Percentiles rank a stretch among this genome's conserved stretches.
These are phyloP conservation scores for Breviolum minutum DNA, from an alignment of 73 alveolate species.

Conservation along the genomic window DNA sequence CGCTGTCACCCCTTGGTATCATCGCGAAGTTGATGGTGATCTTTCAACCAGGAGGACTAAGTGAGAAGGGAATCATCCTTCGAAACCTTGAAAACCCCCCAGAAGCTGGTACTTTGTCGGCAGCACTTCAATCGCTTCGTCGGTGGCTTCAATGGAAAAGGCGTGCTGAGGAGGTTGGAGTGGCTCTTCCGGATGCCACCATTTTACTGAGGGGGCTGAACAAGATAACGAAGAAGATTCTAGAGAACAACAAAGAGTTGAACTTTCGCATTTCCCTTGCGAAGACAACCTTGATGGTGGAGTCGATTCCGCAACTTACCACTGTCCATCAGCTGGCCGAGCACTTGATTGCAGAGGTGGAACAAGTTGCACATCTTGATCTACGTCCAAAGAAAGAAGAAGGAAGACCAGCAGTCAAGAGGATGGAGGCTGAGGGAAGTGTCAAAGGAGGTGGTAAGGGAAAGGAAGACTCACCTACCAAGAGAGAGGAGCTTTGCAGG, in stretches of 20 bases:
- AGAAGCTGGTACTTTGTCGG: not conserved
- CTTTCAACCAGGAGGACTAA: not conserved
- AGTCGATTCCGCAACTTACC: not conserved
- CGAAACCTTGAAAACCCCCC: not conserved
- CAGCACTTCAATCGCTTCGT: not conserved
- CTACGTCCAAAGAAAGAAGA: not conserved
- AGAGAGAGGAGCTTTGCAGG: not conserved
- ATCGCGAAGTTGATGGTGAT: not conserved
- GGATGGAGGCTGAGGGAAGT: not conserved
- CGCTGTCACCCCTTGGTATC: not conserved
- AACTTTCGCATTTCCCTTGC: not conserved
- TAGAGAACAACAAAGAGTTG: not conserved
- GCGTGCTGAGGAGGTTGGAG: not conserved
- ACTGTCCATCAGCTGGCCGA: not conserved
- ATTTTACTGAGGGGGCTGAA: not conserved
- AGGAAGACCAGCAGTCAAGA: not conserved
- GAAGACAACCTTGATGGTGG: not conserved
- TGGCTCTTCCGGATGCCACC: not conserved
- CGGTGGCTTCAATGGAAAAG: not conserved
- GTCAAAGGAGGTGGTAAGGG: not conserved
- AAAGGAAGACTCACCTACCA: not conserved
- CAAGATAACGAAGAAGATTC: not conserved
- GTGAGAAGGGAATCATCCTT: not conserved
- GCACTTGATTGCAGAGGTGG: not conserved
- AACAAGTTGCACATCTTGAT: not conserved